Evolutionary conservation across 2,329 filamentous ascomycete species (phyloP).

Genomic region (Teratosphaeria zuluensis): DNA sequence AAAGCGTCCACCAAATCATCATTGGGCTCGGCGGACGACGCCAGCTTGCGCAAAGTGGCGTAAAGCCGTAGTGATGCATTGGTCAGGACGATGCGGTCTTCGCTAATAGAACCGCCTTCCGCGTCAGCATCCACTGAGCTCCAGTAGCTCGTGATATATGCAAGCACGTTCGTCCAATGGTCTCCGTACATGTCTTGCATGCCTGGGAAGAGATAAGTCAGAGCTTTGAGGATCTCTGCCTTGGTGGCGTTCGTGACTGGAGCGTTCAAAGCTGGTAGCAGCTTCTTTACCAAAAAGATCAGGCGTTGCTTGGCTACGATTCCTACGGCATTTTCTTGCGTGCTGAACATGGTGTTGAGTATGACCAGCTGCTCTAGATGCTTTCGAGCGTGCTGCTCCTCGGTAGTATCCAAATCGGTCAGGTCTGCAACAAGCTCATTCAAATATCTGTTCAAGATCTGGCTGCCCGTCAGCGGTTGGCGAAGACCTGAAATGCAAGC

Average conservation of each 20-base stretch:
- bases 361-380: slow-evolving; percentile 40
- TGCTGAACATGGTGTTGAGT: slow-evolving; percentile 45
- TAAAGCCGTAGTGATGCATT: slow-evolving; percentile 66
- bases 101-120: slow-evolving; percentile 5
- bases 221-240: slow-evolving; percentile 46
- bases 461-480: slow-evolving; percentile 38
- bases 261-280: slow-evolving; percentile 59
- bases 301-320: slow-evolving; percentile 54
- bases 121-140: background rate
- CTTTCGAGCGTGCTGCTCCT: slow-evolving; percentile 17
- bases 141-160: slow-evolving; percentile 30
- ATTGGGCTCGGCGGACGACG: slow-evolving; percentile 54
- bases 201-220: slow-evolving; percentile 55
- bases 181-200: slow-evolving; percentile 78
- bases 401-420: slow-evolving; percentile 38
- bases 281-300: slow-evolving; percentile 72
- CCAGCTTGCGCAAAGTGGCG: slow-evolving; percentile 50
- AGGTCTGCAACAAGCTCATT: slow-evolving; percentile 53
- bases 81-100: slow-evolving; percentile 34
- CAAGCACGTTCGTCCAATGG: slow-evolving; percentile 58
- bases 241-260: slow-evolving; percentile 40
- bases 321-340: slow-evolving; percentile 38
- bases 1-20: slow-evolving; percentile 77
- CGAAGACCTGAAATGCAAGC: slow-evolving; percentile 41
- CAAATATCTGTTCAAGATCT: slow-evolving; percentile 42